These are phyloP conservation scores for Eucalyptus regnans DNA, from an alignment of 345 rosid genomes.

Conservation along the genomic window DNA sequence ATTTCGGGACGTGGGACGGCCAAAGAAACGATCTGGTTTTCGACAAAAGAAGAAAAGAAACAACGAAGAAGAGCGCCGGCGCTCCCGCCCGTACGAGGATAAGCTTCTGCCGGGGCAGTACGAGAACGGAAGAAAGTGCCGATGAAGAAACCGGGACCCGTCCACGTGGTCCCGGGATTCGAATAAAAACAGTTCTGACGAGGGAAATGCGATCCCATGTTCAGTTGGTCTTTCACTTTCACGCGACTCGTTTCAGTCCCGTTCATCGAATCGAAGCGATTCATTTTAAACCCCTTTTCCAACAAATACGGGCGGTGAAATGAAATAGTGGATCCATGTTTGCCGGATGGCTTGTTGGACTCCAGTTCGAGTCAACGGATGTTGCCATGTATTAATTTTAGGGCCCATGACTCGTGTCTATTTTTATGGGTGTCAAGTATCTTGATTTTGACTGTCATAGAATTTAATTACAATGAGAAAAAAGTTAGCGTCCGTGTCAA, in stretches of 20 bases:
- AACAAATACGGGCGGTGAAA: background rate
- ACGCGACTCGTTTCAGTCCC: no score
- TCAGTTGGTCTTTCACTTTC: no score
- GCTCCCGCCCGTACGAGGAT: background rate
- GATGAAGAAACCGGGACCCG: no score
- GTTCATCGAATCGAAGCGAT: no score
- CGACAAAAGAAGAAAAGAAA: background rate
- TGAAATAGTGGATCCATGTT: background rate
- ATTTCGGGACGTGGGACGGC: background rate
- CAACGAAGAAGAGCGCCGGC: background rate
- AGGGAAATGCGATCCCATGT: no score
- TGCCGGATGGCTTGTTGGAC: background rate
- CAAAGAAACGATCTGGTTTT: background rate
- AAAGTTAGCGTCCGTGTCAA: fast-evolving
- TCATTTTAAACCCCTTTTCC: background rate
- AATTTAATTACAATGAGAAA: fast-evolving
- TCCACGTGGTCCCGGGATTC: no score
- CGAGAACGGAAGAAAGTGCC: no score
- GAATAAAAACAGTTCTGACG: no score
- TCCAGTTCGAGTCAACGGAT: background rate
- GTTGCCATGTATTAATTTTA: background rate
- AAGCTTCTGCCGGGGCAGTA: background rate
- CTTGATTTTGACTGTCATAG: background rate
- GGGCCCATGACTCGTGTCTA: no score
- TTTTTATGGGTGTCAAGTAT: no score